phyloP scores from a whole-genome alignment of 1,284 basidiomycete genomes.

The Peniophora sp. region DNA sequence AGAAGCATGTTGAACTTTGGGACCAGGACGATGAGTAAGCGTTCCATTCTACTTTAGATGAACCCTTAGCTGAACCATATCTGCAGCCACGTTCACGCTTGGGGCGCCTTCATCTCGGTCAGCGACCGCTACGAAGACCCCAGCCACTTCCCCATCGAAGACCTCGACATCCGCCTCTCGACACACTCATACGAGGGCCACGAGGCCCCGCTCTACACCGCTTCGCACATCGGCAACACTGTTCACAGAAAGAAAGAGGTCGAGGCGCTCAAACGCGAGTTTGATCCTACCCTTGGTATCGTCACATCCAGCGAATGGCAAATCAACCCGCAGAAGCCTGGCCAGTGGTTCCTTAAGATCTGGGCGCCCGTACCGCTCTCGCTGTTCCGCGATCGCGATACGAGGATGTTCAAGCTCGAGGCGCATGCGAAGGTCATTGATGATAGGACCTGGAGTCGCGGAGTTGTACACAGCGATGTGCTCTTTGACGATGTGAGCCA shows the following conservation, averaged over 20 bases:
- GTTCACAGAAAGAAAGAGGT: slow-evolving; percentile 1
- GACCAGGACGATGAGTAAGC: slow-evolving; percentile 11
- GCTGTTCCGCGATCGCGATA: slow-evolving; percentile 24
- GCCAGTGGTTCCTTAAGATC: slow-evolving; percentile 19
- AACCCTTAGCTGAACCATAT: background rate
- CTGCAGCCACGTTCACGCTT: slow-evolving; percentile 7
- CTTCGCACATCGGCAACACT: slow-evolving; percentile 3
- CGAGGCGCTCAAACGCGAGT: background rate
- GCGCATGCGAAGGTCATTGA: slow-evolving; percentile 10
- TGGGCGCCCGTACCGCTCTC: slow-evolving; percentile 22
- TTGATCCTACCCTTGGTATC: slow-evolving; percentile 9
- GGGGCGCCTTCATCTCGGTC: slow-evolving; percentile 10
- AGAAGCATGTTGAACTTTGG: slow-evolving; percentile 13
- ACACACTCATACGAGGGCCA: slow-evolving; percentile 14
- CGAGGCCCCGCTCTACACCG: slow-evolving; percentile 9
- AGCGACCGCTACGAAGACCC: slow-evolving; percentile 6
- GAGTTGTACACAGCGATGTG: slow-evolving; percentile 7
- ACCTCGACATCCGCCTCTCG: slow-evolving; percentile 8
- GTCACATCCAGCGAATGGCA: slow-evolving; percentile 9
- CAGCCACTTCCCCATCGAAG: slow-evolving; percentile 1
- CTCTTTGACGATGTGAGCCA: slow-evolving; percentile 12
- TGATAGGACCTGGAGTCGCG: slow-evolving; percentile 8
- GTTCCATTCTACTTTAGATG: background rate
- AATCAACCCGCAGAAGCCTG: background rate
- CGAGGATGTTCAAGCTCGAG: slow-evolving; percentile 19